Evolutionary conservation across 164 flowering plant species (phyloP).

Genomic region (Vitis rupestris): DNA sequence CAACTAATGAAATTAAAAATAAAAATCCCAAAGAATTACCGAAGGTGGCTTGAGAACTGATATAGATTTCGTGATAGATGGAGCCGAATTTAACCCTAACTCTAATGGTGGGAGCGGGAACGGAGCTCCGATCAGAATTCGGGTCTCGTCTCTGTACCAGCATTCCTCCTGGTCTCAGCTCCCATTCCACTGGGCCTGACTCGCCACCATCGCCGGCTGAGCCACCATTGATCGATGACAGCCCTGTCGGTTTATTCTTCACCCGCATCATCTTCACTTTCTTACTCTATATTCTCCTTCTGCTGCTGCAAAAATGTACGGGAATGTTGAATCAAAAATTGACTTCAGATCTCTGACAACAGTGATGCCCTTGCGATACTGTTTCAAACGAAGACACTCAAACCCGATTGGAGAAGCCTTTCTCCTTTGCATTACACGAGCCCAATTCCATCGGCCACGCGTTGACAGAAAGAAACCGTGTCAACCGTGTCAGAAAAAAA

Average conservation of each 20-base stretch:
- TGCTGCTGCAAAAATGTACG: neutral
- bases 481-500: neutral
- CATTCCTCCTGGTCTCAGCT: conserved; percentile 96
- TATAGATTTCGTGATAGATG: conserved; percentile 59
- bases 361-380: conserved; percentile 6
- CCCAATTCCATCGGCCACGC: conserved; percentile 14
- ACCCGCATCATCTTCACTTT: conserved; percentile 59
- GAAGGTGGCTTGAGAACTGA: conserved; percentile 81
- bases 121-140: conserved; percentile 44
- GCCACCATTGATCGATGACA: conserved; percentile 25
- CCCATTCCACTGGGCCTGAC: conserved; percentile 53
- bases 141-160: conserved; percentile 77
- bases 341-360: conserved; percentile 27
- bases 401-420: conserved; percentile 9
- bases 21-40: conserved; percentile 40
- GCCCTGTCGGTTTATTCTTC: conserved; percentile 37
- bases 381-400: conserved; percentile 23
- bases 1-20: neutral
- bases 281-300: neutral
- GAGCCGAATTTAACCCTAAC: conserved; percentile 82
- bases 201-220: conserved; percentile 26
- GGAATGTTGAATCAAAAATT: no score
- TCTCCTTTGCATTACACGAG: conserved; percentile 27
- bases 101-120: conserved; percentile 63
- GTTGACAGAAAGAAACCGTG: conserved; percentile 2